Conservation (phyloP, 1,284 basidiomycete genomes). For the Ceratobasidium sp. region DNA sequence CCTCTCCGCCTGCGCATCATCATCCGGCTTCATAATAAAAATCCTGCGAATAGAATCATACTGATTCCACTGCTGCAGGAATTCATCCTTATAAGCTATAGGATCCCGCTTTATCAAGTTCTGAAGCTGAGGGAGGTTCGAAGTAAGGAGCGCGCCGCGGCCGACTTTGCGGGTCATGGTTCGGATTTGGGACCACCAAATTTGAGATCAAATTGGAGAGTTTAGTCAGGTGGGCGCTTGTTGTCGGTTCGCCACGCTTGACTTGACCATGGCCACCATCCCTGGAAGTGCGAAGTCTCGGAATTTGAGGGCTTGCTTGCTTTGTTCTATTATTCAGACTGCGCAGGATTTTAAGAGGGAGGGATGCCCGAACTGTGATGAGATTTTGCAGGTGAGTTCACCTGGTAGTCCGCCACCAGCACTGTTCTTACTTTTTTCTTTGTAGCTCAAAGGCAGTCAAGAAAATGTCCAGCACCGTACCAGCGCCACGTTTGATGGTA, state of each 20-base stretch:
- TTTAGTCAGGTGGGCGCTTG: constrained; percentile 19
- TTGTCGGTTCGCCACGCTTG: not conserved
- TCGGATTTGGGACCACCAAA: constrained; percentile 15
- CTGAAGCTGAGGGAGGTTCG: constrained; percentile 79
- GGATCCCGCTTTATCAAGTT: constrained; percentile 98
- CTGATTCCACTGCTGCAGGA: constrained; percentile 98
- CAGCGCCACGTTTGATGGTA: constrained; percentile 94
- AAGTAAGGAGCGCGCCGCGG: constrained; percentile 60
- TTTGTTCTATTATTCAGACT: constrained; percentile 91
- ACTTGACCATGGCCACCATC: constrained; percentile 57
- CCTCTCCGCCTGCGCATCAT: constrained; percentile 78
- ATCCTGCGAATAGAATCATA: constrained; percentile 91
- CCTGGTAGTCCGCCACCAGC: not conserved
- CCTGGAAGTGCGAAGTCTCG: constrained; percentile 74
- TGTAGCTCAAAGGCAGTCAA: constrained; percentile 88
- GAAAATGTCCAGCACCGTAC: constrained; percentile 92
- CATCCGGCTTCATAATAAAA: constrained; percentile 79
- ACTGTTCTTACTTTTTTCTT: constrained; percentile 11
- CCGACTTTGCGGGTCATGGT: constrained; percentile 46
- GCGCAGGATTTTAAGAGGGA: constrained; percentile 86
- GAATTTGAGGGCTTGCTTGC: constrained; percentile 88
- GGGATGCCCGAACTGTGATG: constrained; percentile 98
- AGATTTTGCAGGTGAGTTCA: constrained; percentile 84
- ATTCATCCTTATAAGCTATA: constrained; percentile 93
- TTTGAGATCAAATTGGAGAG: constrained; percentile 39